phyloP scores from a whole-genome alignment of 192 early-diverging fungal species.

The Entomortierella parvispora region DNA sequence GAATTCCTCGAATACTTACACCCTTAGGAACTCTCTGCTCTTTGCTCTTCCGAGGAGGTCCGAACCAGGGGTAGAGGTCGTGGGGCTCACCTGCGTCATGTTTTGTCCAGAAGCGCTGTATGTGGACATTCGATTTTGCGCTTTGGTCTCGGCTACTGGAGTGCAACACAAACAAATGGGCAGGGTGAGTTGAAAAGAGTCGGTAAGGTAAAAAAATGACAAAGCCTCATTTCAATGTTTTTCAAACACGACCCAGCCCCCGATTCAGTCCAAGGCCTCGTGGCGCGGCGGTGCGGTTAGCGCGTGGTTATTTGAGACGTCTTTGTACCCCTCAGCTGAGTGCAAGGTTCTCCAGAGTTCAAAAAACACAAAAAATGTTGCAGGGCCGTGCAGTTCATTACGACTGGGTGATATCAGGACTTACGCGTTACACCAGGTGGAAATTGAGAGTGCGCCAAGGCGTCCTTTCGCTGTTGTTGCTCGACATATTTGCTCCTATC shows the following conservation, averaged over 20 bases:
- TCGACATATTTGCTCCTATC: conserved; percentile 58
- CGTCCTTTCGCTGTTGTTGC: conserved; percentile 11
- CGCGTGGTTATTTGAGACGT: not conserved
- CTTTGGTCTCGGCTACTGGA: conserved; percentile 12
- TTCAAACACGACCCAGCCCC: too few species aligned
- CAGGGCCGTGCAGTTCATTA: conserved; percentile 1
- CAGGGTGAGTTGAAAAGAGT: too few species aligned
- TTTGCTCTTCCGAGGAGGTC: conserved; percentile 69
- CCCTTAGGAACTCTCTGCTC: conserved; percentile 78
- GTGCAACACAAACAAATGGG: not conserved
- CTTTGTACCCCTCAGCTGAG: too few species aligned
- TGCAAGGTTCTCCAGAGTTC: too few species aligned
- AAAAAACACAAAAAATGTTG: not conserved
- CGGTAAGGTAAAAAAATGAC: too few species aligned
- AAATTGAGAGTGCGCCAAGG: conserved; percentile 30
- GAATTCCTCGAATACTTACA: conserved; percentile 54
- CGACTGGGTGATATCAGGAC: too few species aligned
- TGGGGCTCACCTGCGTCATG: conserved; percentile 52
- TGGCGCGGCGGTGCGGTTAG: too few species aligned
- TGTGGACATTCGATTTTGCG: conserved; percentile 36
- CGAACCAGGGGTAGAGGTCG: conserved; percentile 30
- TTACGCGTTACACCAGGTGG: conserved; percentile 44
- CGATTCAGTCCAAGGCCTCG: too few species aligned
- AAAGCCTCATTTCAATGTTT: too few species aligned
- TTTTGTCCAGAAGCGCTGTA: conserved; percentile 35